Conservation (phyloP, 257 asterid species). For the Solanum okadae region DNA sequence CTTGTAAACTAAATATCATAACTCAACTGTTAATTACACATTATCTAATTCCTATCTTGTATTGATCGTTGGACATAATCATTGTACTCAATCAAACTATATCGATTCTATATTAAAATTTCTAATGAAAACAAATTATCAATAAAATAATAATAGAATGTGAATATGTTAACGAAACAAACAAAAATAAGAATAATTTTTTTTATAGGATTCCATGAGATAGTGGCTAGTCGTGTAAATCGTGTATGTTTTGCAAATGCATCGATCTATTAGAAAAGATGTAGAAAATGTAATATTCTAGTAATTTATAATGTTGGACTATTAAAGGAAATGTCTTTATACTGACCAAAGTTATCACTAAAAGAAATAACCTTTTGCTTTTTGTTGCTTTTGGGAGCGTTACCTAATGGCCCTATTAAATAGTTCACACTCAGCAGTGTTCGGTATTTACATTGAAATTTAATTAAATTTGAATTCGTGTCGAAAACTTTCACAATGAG, state of each 20-base stretch:
- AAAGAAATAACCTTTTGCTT: slow-evolving; percentile 25
- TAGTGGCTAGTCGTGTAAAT: background rate
- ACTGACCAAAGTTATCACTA: slow-evolving; percentile 20
- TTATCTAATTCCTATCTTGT: background rate
- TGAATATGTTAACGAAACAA: too few species aligned
- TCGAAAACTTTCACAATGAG: rapidly evolving
- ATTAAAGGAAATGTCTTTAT: slow-evolving; percentile 2
- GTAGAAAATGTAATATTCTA: background rate
- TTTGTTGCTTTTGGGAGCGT: slow-evolving; percentile 31
- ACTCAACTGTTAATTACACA: background rate
- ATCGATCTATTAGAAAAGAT: background rate
- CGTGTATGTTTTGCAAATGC: background rate
- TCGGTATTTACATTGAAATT: too few species aligned
- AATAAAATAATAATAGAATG: background rate
- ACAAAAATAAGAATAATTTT: background rate
- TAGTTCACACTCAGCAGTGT: background rate
- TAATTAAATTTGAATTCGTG: too few species aligned
- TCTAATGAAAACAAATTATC: background rate
- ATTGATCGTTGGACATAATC: background rate
- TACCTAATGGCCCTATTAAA: background rate
- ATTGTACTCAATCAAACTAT: background rate
- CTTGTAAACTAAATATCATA: background rate
- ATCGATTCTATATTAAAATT: background rate
- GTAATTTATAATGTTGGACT: background rate
- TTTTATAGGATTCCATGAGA: background rate